Evolutionary conservation across 176 grass and related monocot genomes (phyloP).

Genomic region (Juncus effusus): DNA sequence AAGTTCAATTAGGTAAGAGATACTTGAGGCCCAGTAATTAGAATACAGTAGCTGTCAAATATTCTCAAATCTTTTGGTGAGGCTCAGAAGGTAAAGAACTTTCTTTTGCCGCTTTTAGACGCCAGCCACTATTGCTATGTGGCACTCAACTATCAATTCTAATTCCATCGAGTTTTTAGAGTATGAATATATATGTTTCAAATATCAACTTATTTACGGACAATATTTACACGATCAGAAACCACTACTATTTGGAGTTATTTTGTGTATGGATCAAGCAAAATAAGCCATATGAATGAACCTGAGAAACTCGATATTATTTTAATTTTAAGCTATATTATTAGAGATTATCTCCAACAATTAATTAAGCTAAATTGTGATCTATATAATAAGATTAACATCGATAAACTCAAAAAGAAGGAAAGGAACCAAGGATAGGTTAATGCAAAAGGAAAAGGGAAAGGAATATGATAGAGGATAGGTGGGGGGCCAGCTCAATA

Average conservation of each 20-base stretch:
- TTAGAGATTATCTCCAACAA: too few species aligned
- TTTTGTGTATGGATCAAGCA: too few species aligned
- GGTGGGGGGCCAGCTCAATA: constrained; percentile 29
- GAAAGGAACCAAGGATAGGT: constrained; percentile 26
- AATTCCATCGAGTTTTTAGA: constrained; percentile 11
- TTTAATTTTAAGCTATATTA: too few species aligned
- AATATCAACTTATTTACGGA: too few species aligned
- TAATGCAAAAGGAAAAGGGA: constrained; percentile 29
- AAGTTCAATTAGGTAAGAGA: background rate
- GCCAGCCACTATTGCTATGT: constrained; percentile 26
- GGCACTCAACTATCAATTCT: constrained; percentile 38
- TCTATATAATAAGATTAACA: too few species aligned
- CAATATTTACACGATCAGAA: too few species aligned
- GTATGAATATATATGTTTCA: background rate
- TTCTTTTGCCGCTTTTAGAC: constrained; percentile 32
- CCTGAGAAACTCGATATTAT: too few species aligned
- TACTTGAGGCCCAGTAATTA: constrained; percentile 21
- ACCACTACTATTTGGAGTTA: too few species aligned
- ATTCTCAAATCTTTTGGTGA: background rate
- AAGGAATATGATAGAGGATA: constrained; percentile 19
- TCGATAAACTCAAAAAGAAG: constrained; percentile 30
- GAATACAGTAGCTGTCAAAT: constrained; percentile 13
- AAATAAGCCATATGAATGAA: too few species aligned
- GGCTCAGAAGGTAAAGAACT: constrained; percentile 21
- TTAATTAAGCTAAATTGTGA: too few species aligned